Percentiles rank a stretch among this genome's conserved stretches.
Conservation (phyloP, 345 rosid species). For the Dipteronia sinensis region DNA sequence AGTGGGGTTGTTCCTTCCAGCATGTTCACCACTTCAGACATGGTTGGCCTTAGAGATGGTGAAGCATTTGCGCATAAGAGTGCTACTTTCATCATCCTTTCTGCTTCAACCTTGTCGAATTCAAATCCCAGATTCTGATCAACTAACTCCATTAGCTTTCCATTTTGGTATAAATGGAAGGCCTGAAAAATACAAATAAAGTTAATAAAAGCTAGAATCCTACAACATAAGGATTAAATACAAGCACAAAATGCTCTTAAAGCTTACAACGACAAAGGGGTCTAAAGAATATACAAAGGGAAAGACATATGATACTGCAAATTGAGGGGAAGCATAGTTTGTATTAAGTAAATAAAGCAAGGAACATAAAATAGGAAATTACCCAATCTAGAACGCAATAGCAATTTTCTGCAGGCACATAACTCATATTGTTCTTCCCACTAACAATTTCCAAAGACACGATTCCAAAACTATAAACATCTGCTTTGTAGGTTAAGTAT, state of each 20-base stretch:
- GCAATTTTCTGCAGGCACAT: slow-evolving; percentile 36
- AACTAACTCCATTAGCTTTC: slow-evolving; percentile 41
- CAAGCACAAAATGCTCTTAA: not conserved
- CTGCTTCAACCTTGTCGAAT: slow-evolving; percentile 42
- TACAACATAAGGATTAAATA: not conserved
- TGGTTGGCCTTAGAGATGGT: slow-evolving; percentile 48
- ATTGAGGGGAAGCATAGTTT: not conserved
- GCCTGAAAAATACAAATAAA: slow-evolving; percentile 37
- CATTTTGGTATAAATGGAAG: slow-evolving; percentile 38
- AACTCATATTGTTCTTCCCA: slow-evolving; percentile 51
- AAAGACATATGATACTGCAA: not conserved
- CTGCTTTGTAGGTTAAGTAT: slow-evolving; percentile 57
- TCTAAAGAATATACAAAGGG: not conserved
- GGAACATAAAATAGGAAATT: slow-evolving; percentile 6
- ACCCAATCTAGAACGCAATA: slow-evolving; percentile 69
- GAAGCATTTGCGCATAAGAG: slow-evolving; percentile 53
- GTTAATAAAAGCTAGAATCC: not conserved
- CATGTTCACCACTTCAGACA: slow-evolving; percentile 65
- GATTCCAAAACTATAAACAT: slow-evolving; percentile 66
- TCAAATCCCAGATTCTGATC: slow-evolving; percentile 47
- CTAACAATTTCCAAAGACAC: slow-evolving; percentile 57
- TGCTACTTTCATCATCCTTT: slow-evolving; percentile 46
- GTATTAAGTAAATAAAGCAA: not conserved
- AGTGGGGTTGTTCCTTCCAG: slow-evolving; percentile 46
- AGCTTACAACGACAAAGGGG: not conserved